Conservation (phyloP, 148 eudicot genomes). For the Camellia lanceoleosa region DNA sequence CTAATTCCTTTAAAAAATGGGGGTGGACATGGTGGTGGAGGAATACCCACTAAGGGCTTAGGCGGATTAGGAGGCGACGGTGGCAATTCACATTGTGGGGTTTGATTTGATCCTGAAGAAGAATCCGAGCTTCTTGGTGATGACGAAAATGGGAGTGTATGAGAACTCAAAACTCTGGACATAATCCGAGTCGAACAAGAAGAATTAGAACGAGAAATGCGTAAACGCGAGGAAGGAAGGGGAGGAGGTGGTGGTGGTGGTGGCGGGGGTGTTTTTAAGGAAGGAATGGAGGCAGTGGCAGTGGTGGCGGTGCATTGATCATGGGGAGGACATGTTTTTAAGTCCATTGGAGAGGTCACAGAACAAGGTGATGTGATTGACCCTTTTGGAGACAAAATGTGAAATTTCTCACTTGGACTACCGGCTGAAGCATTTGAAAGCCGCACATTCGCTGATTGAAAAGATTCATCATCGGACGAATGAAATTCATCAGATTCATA, state of each 20-base stretch:
- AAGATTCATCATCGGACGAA: constrained; percentile 68
- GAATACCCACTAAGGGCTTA: constrained; percentile 32
- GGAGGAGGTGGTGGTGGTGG: background rate
- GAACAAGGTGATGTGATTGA: constrained; percentile 21
- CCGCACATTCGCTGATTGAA: constrained; percentile 54
- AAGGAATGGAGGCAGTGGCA: constrained; percentile 41
- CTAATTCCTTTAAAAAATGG: constrained; percentile 31
- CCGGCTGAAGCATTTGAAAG: constrained; percentile 62
- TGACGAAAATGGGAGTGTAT: constrained; percentile 9
- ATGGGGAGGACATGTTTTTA: too few relatives aligned
- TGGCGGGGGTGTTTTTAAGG: too few relatives aligned
- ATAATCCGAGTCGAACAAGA: constrained; percentile 14
- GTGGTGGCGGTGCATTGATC: constrained; percentile 17
- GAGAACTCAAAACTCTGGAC: constrained; percentile 19
- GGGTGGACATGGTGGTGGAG: constrained; percentile 55
- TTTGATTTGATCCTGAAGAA: constrained; percentile 29
- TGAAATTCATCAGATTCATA: constrained; percentile 25
- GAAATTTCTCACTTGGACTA: constrained; percentile 29
- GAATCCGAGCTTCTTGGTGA: constrained; percentile 25
- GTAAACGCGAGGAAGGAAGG: constrained; percentile 44
- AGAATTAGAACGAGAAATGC: constrained; percentile 22
- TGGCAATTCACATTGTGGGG: constrained; percentile 1
- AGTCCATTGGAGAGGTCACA: too few relatives aligned
- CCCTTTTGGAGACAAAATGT: constrained; percentile 19
- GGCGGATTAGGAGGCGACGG: constrained; percentile 22